phyloP scores from a whole-genome alignment of 1,139 yeast species.

The Hansenula sp. region DNA sequence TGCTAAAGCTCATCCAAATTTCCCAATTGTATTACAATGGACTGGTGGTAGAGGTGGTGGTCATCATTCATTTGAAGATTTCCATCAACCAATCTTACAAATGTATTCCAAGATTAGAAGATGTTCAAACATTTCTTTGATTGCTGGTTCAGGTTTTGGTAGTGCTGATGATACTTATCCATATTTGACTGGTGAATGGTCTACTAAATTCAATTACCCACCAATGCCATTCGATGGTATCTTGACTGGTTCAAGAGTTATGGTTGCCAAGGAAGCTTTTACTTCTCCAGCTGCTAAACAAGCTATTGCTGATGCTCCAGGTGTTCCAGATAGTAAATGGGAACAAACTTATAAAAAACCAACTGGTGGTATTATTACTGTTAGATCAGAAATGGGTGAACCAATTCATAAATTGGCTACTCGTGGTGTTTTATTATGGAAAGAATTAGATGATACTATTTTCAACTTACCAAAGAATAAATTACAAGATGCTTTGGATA shows the following conservation, averaged over 20 bases:
- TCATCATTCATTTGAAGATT: conserved; percentile 97
- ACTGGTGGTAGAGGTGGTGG: conserved; percentile 99
- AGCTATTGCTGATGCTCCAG: conserved; percentile 85
- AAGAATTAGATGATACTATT: conserved; percentile 90
- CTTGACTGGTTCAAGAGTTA: conserved; percentile 91
- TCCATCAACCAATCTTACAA: conserved; percentile 95
- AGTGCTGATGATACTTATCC: conserved; percentile 96
- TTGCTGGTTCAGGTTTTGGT: conserved; percentile 99
- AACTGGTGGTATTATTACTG: conserved; percentile 95
- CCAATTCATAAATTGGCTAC: conserved; percentile 99
- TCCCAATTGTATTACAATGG: conserved; percentile 98
- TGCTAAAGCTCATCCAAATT: conserved; percentile 91
- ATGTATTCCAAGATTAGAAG: conserved; percentile 95
- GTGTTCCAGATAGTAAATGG: conserved; percentile 88
- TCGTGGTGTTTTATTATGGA: conserved; percentile 96
- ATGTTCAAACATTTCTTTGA: conserved; percentile 78
- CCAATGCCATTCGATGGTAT: conserved; percentile 99
- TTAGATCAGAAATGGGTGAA: conserved; percentile 98
- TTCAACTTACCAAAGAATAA: conserved; percentile 90
- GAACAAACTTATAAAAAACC: conserved; percentile 92
- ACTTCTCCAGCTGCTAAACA: conserved; percentile 92
- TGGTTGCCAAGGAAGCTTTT: conserved; percentile 95
- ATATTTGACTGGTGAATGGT: conserved; percentile 96
- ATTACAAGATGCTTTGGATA: conserved; percentile 71
- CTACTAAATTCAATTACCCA: conserved; percentile 78